Evolutionary conservation across 768 basidiomycete genomes (phyloP), one percentile per base, ranked within the genome.

Genomic region (Rhizopogon vesiculosus): DNA sequence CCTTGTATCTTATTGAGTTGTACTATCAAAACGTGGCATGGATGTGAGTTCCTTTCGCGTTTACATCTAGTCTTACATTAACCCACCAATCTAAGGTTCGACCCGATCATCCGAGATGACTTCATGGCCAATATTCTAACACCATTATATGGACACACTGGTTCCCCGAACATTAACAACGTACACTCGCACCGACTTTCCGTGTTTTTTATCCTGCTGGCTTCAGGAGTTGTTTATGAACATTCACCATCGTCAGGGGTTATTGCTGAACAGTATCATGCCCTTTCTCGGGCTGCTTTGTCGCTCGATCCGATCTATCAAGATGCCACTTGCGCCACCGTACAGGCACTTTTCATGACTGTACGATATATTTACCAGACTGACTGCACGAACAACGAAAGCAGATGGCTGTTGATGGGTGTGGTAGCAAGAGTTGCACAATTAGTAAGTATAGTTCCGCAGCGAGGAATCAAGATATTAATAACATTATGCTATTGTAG

Each of bases 151-250:
- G 71, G 69, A 25, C 52, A 61, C 19, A 61, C 69, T 16, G 69
- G 66, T 15, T 64, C 63, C 41, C 62, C 67, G 8, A 68, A 62
- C 45, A 57, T 76, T 18, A 68, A 76, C 41, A 48, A 46, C 15
- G 52, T 79, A 19, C 76, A 80, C 51, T 70, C 79, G 1, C 78
- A 83, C 53, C 66, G 71, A 33, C 72, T 85, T 35, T 72, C 82
- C 16, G 73, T 81, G 18, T 78, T 84, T 65, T 83, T 82, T 63
- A 73, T 77, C 54, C 54, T 82, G 35, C 62, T 85, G 5, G 76
- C 78, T 5, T 73, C 74, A 38, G 83, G 82, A 7, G 62, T 70
- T 16, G 62, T 79, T 5, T 78, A 77, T 57, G 79, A 82, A 44
- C 51, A 69, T 19, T 59, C 71, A 8, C 67, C 75, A 1, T 66